Percentiles rank a stretch among this genome's conserved stretches.
phyloP scores from a whole-genome alignment of 2,329 filamentous ascomycete genomes.

The Bipolaris cookei region DNA sequence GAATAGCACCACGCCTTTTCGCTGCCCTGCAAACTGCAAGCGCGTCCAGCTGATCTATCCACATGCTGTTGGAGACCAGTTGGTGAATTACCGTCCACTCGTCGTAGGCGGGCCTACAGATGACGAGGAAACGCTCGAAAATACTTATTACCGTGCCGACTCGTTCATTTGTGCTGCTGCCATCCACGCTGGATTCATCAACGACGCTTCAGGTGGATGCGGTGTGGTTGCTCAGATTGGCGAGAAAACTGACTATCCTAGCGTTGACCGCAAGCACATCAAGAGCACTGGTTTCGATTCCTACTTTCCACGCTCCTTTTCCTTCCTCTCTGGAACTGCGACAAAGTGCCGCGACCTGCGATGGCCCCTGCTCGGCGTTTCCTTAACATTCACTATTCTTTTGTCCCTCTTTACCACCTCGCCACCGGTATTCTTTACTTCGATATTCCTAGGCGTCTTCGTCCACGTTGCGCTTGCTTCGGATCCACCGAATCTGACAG shows the following conservation, averaged over 20 bases:
- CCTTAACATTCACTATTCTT: conserved; percentile 76
- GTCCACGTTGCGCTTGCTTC: conserved; percentile 89
- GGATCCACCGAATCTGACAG: conserved; percentile 75
- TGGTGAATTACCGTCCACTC: conserved; percentile 61
- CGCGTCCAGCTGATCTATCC: conserved; percentile 71
- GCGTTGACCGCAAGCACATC: conserved; percentile 74
- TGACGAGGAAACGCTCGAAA: conserved; percentile 47
- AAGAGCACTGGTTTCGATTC: conserved; percentile 79
- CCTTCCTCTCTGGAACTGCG: conserved; percentile 70
- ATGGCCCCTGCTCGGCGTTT: conserved; percentile 84
- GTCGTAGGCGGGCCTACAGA: conserved; percentile 61
- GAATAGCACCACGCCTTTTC: conserved; percentile 72
- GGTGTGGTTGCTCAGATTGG: conserved; percentile 80
- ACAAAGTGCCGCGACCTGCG: conserved; percentile 77
- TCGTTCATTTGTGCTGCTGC: conserved; percentile 87
- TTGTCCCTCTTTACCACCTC: conserved; percentile 83
- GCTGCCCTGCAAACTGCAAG: conserved; percentile 75
- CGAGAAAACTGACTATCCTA: conserved; percentile 66
- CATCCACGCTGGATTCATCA: conserved; percentile 81
- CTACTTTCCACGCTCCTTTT: conserved; percentile 86
- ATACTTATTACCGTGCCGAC: conserved; percentile 80
- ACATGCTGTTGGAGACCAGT: conserved; percentile 73
- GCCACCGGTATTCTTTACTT: conserved; percentile 82
- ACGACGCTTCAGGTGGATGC: conserved; percentile 75
- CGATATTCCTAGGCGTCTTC: conserved; percentile 80